Base-by-base conservation (phyloP, 257 asterid species). In the Solanum neorickii region DNA sequence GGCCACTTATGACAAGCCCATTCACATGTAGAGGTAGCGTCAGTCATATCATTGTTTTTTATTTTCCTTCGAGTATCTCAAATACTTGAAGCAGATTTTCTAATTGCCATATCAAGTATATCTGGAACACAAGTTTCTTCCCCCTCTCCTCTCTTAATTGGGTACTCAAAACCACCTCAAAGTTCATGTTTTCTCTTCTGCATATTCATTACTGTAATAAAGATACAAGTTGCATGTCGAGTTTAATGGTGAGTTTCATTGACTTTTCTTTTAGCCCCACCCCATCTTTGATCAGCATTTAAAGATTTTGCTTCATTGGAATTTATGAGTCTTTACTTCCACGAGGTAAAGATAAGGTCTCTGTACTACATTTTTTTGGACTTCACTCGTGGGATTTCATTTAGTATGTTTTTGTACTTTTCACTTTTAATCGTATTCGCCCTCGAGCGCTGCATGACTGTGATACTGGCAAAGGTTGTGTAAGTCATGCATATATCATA, bases 1-100 rank as follows among this genome's bases (percentile, higher is more conserved):
- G 98, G 99, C 99, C 72, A 96, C 99, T 31, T 96, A 94, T 70
- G 99, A 96, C 92, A 97, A 96, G 90, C 95, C 99, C 66, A 97
- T 97, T 89, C 99, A 97, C 94, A 95, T 95, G 23, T 97, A 94
- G 93, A 87, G 60, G 35, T 73, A 83, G 60, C 87, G 75, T 29
- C 66, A 87, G 75, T n/a, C 66, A 87, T 82, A 12, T 82, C 80
- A 37, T 87, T 87, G 84, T 83, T 86, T 70, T 78, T 18, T 69
- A 44, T 65, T 46, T 82, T 52, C 29, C 29, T 83, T 80, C 87
- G 70, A 86, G 87, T 84, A 69, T 87, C 88, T 56, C 42, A 27
- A 59, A 89, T 84, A 29, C 80, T 88, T 78, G 70, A 56, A 42
- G 72, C 87, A 23, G 83, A 83, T 35, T 35, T 52, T 85, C 83